phyloP scores from a whole-genome alignment of 768 basidiomycete genomes.

The Serendipita sp. region DNA sequence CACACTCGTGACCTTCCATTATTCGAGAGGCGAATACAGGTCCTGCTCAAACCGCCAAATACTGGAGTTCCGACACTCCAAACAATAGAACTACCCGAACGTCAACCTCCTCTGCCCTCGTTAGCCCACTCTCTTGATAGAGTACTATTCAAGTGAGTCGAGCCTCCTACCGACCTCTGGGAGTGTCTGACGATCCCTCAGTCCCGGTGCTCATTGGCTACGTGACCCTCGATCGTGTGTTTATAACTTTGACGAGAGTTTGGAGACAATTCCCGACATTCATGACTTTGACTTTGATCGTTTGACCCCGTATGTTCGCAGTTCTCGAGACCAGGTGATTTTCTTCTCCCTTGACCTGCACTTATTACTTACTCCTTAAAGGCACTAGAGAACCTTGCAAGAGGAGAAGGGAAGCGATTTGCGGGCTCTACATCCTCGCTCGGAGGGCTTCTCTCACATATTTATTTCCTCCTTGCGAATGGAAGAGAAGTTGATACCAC shows the following conservation, averaged over 20 bases:
- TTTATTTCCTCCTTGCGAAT: conserved; percentile 74
- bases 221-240: conserved; percentile 71
- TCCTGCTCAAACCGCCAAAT: neutral
- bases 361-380: conserved; percentile 16
- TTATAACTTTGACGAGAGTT: conserved; percentile 63
- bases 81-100: conserved; percentile 22
- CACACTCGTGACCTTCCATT: neutral
- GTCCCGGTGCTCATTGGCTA: conserved; percentile 79
- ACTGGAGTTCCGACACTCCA: neutral
- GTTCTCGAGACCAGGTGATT: conserved; percentile 53
- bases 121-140: conserved; percentile 52
- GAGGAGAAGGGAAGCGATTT: conserved; percentile 40
- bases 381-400: conserved; percentile 51
- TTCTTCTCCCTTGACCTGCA: neutral
- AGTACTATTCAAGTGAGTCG: conserved; percentile 56
- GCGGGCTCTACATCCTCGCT: conserved; percentile 83
- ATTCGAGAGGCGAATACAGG: conserved; percentile 1
- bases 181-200: conserved; percentile 17
- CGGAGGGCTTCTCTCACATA: conserved; percentile 65
- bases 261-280: conserved; percentile 59
- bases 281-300: conserved; percentile 76
- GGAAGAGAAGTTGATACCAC: conserved; percentile 47
- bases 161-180: neutral
- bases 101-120: conserved; percentile 39
- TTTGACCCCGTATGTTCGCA: conserved; percentile 52